These are phyloP conservation scores for Hyaloscypha hepaticicola DNA, from an alignment of 495 filamentous ascomycete genomes.

Conservation along the genomic window DNA sequence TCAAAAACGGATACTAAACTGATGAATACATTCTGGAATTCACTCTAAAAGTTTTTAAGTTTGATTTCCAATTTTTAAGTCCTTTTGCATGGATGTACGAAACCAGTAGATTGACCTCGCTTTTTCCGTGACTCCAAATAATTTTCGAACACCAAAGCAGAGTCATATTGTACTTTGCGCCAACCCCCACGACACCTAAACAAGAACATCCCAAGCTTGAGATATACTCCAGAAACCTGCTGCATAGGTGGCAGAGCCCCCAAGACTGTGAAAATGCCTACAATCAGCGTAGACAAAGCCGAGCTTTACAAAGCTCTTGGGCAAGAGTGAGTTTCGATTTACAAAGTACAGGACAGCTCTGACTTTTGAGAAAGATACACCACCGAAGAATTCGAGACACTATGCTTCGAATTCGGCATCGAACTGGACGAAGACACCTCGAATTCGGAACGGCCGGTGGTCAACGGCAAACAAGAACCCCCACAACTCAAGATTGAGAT, in stretches of 20 bases:
- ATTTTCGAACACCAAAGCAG: slow-evolving; percentile 9
- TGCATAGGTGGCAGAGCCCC: slow-evolving; percentile 8
- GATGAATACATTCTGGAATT: background rate
- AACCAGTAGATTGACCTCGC: background rate
- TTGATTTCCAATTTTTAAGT: background rate
- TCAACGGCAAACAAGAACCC: slow-evolving; percentile 77
- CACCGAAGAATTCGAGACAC: slow-evolving; percentile 88
- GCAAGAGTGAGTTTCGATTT: slow-evolving; percentile 61
- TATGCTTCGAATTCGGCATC: slow-evolving; percentile 99
- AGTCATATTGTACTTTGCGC: slow-evolving; percentile 24
- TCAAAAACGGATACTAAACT: background rate
- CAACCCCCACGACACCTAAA: slow-evolving; percentile 11
- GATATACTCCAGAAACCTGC: background rate
- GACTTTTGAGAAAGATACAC: slow-evolving; percentile 62
- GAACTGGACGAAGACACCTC: slow-evolving; percentile 97
- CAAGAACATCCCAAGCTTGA: background rate
- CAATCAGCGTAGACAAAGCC: slow-evolving; percentile 92
- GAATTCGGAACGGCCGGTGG: slow-evolving; percentile 66
- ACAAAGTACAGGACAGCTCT: slow-evolving; percentile 23
- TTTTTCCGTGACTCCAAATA: slow-evolving; percentile 5
- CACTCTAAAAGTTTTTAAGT: background rate
- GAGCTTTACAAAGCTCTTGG: slow-evolving; percentile 90
- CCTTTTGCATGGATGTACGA: background rate
- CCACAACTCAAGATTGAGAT: slow-evolving; percentile 98
- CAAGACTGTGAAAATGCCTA: slow-evolving; percentile 63